phyloP scores from a whole-genome alignment of 2,329 filamentous ascomycete genomes.

The Botrytis tulipae region DNA sequence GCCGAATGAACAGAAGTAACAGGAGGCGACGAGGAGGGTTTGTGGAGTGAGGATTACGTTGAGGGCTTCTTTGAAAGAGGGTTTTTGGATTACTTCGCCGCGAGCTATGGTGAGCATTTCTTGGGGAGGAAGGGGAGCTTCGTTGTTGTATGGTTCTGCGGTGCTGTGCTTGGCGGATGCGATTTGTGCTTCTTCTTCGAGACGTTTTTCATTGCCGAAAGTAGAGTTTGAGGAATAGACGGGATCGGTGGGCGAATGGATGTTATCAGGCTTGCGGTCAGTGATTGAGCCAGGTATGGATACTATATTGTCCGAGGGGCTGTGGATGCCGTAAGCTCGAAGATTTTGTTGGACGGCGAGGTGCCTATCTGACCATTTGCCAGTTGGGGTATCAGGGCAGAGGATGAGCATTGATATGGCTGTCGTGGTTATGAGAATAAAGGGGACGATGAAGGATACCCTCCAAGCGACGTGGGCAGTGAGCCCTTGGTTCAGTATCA shows the following conservation, averaged over 20 bases:
- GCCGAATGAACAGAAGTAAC: conserved; percentile 64
- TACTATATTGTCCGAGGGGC: conserved; percentile 29
- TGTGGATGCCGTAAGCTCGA: conserved; percentile 49
- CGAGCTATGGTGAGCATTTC: conserved; percentile 54
- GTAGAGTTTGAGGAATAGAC: not conserved
- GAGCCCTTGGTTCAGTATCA: conserved; percentile 60
- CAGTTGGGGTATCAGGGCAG: conserved; percentile 79
- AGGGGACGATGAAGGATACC: conserved; percentile 79
- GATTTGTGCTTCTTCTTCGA: conserved; percentile 49
- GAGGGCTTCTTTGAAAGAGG: conserved; percentile 51
- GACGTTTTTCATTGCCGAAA: conserved; percentile 38
- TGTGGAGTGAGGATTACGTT: conserved; percentile 51
- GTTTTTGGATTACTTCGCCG: conserved; percentile 54
- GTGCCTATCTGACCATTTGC: conserved; percentile 73
- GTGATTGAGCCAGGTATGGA: conserved; percentile 37
- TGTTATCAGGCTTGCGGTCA: conserved; percentile 20
- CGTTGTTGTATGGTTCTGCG: conserved; percentile 38
- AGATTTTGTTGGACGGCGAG: conserved; percentile 42
- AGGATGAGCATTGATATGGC: conserved; percentile 68
- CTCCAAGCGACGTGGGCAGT: conserved; percentile 73
- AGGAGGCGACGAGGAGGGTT: conserved; percentile 53
- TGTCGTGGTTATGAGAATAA: conserved; percentile 67
- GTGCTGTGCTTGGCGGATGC: conserved; percentile 43
- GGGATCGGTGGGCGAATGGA: conserved; percentile 8
- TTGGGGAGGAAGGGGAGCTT: conserved; percentile 48